Evolutionary conservation across 805 yeast species (phyloP).

Genomic region (Barnettozyma californica): DNA sequence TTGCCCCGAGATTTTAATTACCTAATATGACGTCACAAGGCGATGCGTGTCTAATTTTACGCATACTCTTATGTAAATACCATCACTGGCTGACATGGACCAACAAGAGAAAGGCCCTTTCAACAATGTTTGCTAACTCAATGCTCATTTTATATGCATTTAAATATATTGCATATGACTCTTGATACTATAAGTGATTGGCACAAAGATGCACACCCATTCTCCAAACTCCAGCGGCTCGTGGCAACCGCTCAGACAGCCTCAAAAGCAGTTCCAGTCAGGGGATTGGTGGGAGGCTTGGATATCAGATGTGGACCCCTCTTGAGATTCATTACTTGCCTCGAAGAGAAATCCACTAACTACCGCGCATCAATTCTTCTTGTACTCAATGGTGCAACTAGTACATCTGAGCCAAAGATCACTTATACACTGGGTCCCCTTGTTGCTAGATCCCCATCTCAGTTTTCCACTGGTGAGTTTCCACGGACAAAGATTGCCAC

Average conservation of each 20-base stretch:
- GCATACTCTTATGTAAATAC: not conserved
- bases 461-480: slow-evolving; percentile 37
- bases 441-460: slow-evolving; percentile 9
- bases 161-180: not conserved
- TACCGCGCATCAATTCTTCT: slow-evolving; percentile 70
- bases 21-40: not conserved
- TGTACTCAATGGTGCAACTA: slow-evolving; percentile 39
- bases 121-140: too few species aligned
- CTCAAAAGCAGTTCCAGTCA: slow-evolving; percentile 10
- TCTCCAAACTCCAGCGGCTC: not conserved
- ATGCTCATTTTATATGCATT: not conserved
- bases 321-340: slow-evolving; percentile 59
- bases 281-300: slow-evolving; percentile 23
- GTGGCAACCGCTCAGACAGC: slow-evolving; percentile 9
- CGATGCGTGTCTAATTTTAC: not conserved
- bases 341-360: slow-evolving; percentile 41
- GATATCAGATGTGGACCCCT: slow-evolving; percentile 73
- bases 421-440: slow-evolving; percentile 26
- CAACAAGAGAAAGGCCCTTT: too few species aligned
- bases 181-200: not conserved
- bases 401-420: slow-evolving; percentile 31
- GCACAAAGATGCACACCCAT: not conserved
- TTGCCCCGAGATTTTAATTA: not conserved
- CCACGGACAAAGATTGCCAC: slow-evolving; percentile 40
- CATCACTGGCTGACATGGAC: not conserved